phyloP scores from a whole-genome alignment of 805 yeast genomes.

The Wickerhamomyces ciferrii region DNA sequence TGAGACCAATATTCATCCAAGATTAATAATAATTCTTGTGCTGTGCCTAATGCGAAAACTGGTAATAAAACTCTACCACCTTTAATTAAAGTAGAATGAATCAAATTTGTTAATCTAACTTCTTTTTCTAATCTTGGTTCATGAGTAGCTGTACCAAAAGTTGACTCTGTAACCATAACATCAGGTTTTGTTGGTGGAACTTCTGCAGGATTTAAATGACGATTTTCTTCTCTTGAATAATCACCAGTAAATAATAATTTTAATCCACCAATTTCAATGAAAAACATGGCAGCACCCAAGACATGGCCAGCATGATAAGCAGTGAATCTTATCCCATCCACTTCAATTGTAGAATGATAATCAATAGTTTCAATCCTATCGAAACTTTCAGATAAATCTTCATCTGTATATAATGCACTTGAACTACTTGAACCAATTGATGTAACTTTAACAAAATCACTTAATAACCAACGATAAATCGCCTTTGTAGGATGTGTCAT shows the following conservation, averaged over 20 bases:
- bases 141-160: conserved; percentile 97
- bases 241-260: conserved; percentile 93
- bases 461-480: conserved; percentile 89
- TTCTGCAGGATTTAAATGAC: conserved; percentile 94
- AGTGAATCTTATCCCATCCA: conserved; percentile 91
- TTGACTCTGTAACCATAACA: conserved; percentile 86
- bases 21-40: conserved; percentile 87
- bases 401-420: conserved; percentile 67
- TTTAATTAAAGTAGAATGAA: conserved; percentile 75
- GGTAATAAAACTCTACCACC: conserved; percentile 94
- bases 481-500: conserved; percentile 99
- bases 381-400: conserved; percentile 81
- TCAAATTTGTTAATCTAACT: conserved; percentile 67
- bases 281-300: conserved; percentile 96
- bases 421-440: conserved; percentile 39
- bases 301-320: conserved; percentile 99
- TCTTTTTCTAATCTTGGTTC: conserved; percentile 89
- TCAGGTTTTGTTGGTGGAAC: conserved; percentile 87
- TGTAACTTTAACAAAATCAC: conserved; percentile 92
- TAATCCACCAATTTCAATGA: conserved; percentile 90
- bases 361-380: conserved; percentile 92
- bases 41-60: conserved; percentile 94
- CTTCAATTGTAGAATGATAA: conserved; percentile 91
- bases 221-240: conserved; percentile 90
- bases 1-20: conserved; percentile 93